Conservation (phyloP, 805 yeast species). For the Candida ficus region DNA sequence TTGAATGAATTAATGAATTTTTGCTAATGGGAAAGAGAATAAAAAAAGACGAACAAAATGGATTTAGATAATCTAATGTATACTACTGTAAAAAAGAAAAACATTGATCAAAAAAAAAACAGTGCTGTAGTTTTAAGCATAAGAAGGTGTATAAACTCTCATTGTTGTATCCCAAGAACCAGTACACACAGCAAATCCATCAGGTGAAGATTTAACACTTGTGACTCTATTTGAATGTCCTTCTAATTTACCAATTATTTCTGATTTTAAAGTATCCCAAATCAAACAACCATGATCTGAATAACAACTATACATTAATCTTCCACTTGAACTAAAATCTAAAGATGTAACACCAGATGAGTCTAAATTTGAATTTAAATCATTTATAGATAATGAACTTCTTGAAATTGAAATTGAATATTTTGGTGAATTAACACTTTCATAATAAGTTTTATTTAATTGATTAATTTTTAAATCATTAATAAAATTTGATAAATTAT, state of each 20-base stretch:
- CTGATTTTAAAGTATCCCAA: conserved; percentile 71
- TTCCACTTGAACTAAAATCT: conserved; percentile 69
- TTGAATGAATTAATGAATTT: conserved; percentile 18
- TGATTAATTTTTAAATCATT: conserved; percentile 3
- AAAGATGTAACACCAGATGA: conserved; percentile 67
- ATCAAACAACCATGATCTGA: conserved; percentile 69
- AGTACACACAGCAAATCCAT: conserved; percentile 73
- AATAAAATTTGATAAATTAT: conserved; percentile 27
- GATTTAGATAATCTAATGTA: not conserved
- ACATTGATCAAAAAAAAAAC: not conserved
- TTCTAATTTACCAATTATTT: conserved; percentile 58
- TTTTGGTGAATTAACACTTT: conserved; percentile 1
- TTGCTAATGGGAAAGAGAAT: not conserved
- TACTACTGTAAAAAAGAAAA: not conserved
- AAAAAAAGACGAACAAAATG: not conserved
- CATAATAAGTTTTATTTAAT: conserved; percentile 12
- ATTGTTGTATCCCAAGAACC: conserved; percentile 78
- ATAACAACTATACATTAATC: conserved; percentile 70
- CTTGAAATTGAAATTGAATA: no score
- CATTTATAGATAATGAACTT: conserved; percentile 23
- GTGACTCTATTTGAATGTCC: conserved; percentile 62
- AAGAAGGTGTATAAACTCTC: conserved; percentile 53
- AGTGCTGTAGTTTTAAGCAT: no score
- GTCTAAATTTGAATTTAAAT: conserved; percentile 32
- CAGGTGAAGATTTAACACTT: conserved; percentile 60